phyloP scores from a whole-genome alignment of 345 rosid genomes.

The Ceriops decandra region DNA sequence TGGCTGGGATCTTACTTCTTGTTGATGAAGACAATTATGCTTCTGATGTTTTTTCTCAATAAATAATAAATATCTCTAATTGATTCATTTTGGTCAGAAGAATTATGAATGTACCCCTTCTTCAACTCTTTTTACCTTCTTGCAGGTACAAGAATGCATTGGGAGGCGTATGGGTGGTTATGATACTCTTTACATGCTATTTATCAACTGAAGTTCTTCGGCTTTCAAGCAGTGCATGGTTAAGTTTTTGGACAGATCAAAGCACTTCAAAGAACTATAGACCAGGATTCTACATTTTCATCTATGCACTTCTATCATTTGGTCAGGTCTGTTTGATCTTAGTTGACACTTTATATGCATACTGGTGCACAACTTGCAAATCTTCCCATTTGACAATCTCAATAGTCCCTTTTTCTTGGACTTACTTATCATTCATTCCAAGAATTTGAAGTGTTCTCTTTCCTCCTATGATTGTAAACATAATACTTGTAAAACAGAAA shows the following conservation, averaged over 20 bases:
- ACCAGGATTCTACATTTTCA: conserved; percentile 61
- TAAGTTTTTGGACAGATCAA: conserved; percentile 95
- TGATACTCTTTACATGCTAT: conserved; percentile 66
- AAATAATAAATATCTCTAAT: background rate
- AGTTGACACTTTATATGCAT: conserved; percentile 4
- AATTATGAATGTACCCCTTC: no score
- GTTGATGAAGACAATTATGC: background rate
- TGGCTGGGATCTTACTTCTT: background rate
- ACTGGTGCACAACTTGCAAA: background rate
- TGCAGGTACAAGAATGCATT: conserved; percentile 84
- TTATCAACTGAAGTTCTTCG: conserved; percentile 72
- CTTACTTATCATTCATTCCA: background rate
- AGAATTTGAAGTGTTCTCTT: background rate
- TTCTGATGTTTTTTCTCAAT: background rate
- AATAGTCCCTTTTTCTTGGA: background rate
- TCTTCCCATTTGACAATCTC: background rate
- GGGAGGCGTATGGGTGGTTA: conserved; percentile 92
- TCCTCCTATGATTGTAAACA: background rate
- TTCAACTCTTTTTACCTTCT: conserved; percentile 1
- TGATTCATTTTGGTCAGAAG: background rate
- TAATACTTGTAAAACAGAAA: background rate
- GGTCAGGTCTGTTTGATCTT: conserved; percentile 55
- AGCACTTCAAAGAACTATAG: conserved; percentile 50
- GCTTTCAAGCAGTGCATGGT: conserved; percentile 91
- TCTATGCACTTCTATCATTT: conserved; percentile 73